Conservation (phyloP, 805 yeast genomes). For the Kazachstania bromeliacearum region DNA sequence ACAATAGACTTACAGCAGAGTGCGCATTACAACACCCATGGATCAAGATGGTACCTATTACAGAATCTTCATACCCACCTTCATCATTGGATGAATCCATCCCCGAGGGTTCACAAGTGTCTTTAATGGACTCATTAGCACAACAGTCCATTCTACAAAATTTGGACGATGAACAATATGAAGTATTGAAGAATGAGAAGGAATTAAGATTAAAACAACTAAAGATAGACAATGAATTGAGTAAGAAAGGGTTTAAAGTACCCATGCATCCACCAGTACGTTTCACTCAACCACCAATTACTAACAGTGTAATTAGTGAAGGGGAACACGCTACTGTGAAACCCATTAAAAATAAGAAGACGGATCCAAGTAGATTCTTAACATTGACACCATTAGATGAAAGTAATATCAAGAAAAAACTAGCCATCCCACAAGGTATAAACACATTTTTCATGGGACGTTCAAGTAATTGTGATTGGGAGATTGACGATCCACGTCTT, state of each 20-base stretch:
- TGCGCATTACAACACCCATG: constrained; percentile 76
- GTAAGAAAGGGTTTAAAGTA: constrained; percentile 21
- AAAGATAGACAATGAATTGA: constrained; percentile 8
- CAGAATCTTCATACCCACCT: not conserved
- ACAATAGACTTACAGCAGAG: constrained; percentile 59
- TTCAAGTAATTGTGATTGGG: constrained; percentile 48
- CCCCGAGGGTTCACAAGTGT: constrained; percentile 28
- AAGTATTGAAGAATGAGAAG: constrained; percentile 15
- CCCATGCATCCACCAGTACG: constrained; percentile 23
- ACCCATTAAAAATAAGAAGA: not conserved
- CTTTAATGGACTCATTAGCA: constrained; percentile 62
- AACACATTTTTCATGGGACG: constrained; percentile 70
- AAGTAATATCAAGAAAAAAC: constrained; percentile 38
- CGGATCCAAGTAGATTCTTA: constrained; percentile 47
- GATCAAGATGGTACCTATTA: constrained; percentile 35
- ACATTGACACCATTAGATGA: constrained; percentile 43
- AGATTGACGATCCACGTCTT: constrained; percentile 61
- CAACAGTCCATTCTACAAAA: constrained; percentile 45
- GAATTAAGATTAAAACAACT: constrained; percentile 1
- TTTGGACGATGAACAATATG: constrained; percentile 27
- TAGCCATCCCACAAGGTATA: constrained; percentile 57
- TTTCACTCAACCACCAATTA: constrained; percentile 15
- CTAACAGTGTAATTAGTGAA: not conserved
- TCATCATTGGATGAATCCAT: not conserved
- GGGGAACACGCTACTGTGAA: too few species aligned